phyloP scores from a whole-genome alignment of 2,329 filamentous ascomycete species.

The Aspergillus clavatus region DNA sequence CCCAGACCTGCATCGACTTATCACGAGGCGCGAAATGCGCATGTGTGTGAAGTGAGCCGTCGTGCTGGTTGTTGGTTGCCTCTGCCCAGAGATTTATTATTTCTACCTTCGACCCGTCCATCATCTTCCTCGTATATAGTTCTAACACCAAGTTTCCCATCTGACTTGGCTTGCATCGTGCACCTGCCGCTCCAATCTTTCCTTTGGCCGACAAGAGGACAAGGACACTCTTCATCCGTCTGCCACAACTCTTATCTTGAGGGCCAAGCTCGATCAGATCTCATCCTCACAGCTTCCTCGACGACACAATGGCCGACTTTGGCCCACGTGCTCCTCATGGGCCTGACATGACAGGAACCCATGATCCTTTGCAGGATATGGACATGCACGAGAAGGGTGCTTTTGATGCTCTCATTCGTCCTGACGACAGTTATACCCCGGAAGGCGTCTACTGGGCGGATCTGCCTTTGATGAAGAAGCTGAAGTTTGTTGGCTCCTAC shows the following conservation, averaged over 20 bases:
- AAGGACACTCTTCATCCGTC: constrained; percentile 7
- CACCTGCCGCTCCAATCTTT: constrained; percentile 12
- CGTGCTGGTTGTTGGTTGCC: constrained; percentile 12
- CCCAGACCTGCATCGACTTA: constrained; percentile 17
- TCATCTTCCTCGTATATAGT: constrained; percentile 22
- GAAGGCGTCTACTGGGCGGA: constrained; percentile 93
- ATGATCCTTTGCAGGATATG: constrained; percentile 48
- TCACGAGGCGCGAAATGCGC: constrained; percentile 14
- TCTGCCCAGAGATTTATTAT: constrained; percentile 16
- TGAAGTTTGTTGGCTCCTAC: constrained; percentile 70
- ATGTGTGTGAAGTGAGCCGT: constrained; percentile 17
- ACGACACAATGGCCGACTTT: constrained; percentile 33
- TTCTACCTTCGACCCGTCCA: constrained; percentile 4
- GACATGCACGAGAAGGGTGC: constrained; percentile 54
- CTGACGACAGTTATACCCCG: constrained; percentile 79
- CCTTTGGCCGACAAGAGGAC: constrained; percentile 5
- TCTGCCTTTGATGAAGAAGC: constrained; percentile 63
- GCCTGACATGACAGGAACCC: constrained; percentile 43
- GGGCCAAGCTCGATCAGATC: constrained; percentile 11
- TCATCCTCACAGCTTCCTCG: constrained; percentile 6
- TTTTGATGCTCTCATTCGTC: constrained; percentile 76
- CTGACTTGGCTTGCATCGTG: constrained; percentile 21
- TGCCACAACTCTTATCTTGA: constrained; percentile 9
- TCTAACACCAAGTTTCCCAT: constrained; percentile 10
- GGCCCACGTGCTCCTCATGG: constrained; percentile 44